Conservation (phyloP, 2,329 filamentous ascomycete species). For the Ascosphaera apis region DNA sequence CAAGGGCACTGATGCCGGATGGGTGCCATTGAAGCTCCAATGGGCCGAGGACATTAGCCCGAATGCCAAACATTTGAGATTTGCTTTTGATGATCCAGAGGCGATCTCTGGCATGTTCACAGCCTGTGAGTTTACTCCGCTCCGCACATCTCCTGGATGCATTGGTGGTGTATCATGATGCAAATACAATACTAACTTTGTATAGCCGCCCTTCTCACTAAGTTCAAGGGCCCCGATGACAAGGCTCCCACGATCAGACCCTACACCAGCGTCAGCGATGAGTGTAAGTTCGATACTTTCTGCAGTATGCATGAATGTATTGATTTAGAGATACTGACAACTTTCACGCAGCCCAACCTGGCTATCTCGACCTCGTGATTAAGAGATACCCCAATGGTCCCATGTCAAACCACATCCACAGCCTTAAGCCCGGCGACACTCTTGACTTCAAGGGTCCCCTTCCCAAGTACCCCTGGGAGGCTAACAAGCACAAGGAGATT, state of each 20-base stretch:
- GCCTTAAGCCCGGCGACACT: conserved; percentile 55
- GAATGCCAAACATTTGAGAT: conserved; percentile 86
- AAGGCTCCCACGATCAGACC: conserved; percentile 75
- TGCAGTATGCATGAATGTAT: background rate
- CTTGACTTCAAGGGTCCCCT: conserved; percentile 90
- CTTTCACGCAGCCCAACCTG: conserved; percentile 37
- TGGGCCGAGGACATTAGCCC: conserved; percentile 63
- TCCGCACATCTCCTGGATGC: background rate
- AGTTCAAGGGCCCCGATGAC: conserved; percentile 62
- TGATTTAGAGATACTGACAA: conserved; percentile 3
- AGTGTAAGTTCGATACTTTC: conserved; percentile 27
- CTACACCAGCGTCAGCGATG: conserved; percentile 80
- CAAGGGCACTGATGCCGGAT: conserved; percentile 74
- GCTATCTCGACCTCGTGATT: conserved; percentile 69
- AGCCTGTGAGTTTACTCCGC: conserved; percentile 34
- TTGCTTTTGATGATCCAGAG: conserved; percentile 64
- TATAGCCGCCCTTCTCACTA: conserved; percentile 57
- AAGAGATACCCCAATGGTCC: conserved; percentile 79
- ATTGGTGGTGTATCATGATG: background rate
- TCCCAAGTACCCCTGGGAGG: conserved; percentile 70
- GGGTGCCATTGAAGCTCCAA: conserved; percentile 57
- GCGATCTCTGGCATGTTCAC: conserved; percentile 62
- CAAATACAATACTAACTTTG: conserved; percentile 2
- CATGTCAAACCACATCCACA: conserved; percentile 79
- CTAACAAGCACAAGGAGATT: conserved; percentile 79